A percentile compares a stretch with the other conserved stretches of the same genome.
phyloP scores from a whole-genome alignment of 768 basidiomycete species.

The Xanthoconium stramineum region DNA sequence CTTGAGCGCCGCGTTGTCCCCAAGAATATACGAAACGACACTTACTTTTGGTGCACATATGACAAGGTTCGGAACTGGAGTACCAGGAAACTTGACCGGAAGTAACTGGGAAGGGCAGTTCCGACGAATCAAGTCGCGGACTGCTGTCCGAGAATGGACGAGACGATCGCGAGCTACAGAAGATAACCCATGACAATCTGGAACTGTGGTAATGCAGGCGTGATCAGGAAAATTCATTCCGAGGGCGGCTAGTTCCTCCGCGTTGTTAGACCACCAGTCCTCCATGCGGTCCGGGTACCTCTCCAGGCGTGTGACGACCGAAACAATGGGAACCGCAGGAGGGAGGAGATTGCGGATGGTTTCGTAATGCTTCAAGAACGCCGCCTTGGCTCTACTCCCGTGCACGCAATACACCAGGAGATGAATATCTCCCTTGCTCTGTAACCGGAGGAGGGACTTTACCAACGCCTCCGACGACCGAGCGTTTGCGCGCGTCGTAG shows the following conservation, averaged over 20 bases:
- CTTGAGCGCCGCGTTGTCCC: not conserved
- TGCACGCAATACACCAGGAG: slow-evolving; percentile 24
- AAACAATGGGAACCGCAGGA: slow-evolving; percentile 12
- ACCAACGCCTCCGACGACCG: slow-evolving; percentile 3
- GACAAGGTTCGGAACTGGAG: not conserved
- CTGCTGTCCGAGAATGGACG: slow-evolving; percentile 7
- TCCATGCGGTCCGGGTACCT: slow-evolving; percentile 21
- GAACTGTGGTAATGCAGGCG: slow-evolving; percentile 20
- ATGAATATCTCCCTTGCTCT: slow-evolving; percentile 5
- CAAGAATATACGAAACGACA: not conserved
- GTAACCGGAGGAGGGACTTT: slow-evolving; percentile 8
- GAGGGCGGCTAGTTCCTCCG: not conserved
- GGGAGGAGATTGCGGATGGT: slow-evolving; percentile 6
- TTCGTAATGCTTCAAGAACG: slow-evolving; percentile 17
- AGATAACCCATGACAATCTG: slow-evolving; percentile 1
- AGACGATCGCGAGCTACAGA: slow-evolving; percentile 10
- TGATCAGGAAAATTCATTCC: slow-evolving; percentile 20
- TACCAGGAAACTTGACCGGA: slow-evolving; percentile 9
- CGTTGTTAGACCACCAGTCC: slow-evolving; percentile 21
- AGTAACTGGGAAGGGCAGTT: slow-evolving; percentile 2
- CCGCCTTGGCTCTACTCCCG: slow-evolving; percentile 16
- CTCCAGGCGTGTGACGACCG: slow-evolving; percentile 20
- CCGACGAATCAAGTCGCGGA: slow-evolving; percentile 13
- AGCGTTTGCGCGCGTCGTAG: not conserved
- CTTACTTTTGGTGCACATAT: slow-evolving; percentile 5